Conservation (phyloP, 2,329 filamentous ascomycete genomes). For the Cryoendolithus antarcticus region DNA sequence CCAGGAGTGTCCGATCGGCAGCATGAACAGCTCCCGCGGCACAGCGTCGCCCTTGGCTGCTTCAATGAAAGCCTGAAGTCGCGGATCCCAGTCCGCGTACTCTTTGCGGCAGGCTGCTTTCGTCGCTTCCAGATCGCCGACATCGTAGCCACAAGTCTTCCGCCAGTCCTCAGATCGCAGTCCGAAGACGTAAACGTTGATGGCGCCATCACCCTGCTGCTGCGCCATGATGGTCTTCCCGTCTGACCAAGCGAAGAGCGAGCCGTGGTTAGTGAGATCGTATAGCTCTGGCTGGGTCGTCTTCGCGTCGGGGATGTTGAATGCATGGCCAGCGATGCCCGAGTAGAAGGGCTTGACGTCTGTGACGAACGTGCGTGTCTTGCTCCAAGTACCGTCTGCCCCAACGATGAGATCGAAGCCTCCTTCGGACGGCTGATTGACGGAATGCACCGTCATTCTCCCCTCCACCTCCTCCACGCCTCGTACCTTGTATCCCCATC, state of each 20-base stretch:
- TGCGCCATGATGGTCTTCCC: slow-evolving; percentile 19
- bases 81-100: slow-evolving; percentile 21
- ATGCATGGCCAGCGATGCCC: slow-evolving; percentile 23
- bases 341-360: slow-evolving; percentile 20
- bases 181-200: slow-evolving; percentile 18
- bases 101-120: slow-evolving; percentile 14
- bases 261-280: slow-evolving; percentile 21
- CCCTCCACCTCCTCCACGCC: slow-evolving; percentile 11
- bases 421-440: slow-evolving; percentile 14
- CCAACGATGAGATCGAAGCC: slow-evolving; percentile 33
- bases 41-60: slow-evolving; percentile 13
- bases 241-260: slow-evolving; percentile 21
- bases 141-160: slow-evolving; percentile 12
- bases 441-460: slow-evolving; percentile 18
- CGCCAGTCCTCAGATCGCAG: slow-evolving; percentile 17
- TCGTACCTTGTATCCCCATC: slow-evolving; percentile 20
- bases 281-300: slow-evolving; percentile 14
- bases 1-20: slow-evolving; percentile 28
- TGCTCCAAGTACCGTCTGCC: slow-evolving; percentile 33
- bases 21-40: slow-evolving; percentile 25
- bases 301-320: slow-evolving; percentile 19
- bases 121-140: slow-evolving; percentile 11
- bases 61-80: slow-evolving; percentile 17
- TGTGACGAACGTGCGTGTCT: slow-evolving; percentile 21
- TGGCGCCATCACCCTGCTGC: slow-evolving; percentile 22